Evolutionary conservation across 495 filamentous ascomycete genomes (phyloP).

Genomic region (Parathielavia hyrcaniae): DNA sequence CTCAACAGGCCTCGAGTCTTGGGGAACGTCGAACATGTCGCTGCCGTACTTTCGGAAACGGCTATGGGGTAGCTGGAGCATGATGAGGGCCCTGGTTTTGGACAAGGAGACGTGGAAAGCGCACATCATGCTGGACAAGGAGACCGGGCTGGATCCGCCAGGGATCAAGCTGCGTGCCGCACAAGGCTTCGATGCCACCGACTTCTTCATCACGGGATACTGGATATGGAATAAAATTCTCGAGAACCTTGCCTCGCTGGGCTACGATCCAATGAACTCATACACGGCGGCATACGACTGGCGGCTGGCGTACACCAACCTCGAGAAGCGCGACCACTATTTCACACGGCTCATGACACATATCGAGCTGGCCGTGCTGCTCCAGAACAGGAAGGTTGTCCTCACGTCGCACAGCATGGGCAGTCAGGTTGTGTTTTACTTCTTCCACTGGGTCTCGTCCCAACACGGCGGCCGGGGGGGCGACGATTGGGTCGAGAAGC

Average conservation of each 20-base stretch:
- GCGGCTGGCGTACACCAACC: conserved; percentile 85
- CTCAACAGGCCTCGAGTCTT: conserved; percentile 92
- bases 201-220: conserved; percentile 85
- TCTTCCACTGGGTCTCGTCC: conserved; percentile 95
- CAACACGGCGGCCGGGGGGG: conserved; percentile 73
- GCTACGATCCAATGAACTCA: conserved; percentile 92
- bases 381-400: conserved; percentile 70
- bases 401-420: conserved; percentile 97
- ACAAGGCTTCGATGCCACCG: conserved; percentile 97
- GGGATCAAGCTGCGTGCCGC: conserved; percentile 89
- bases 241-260: conserved; percentile 90
- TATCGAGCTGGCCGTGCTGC: conserved; percentile 70
- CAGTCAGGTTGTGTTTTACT: conserved; percentile 89
- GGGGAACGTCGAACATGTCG: conserved; percentile 77
- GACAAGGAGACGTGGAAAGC: conserved; percentile 93
- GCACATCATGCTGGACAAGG: conserved; percentile 93
- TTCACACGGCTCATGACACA: conserved; percentile 84
- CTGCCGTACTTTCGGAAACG: conserved; percentile 87
- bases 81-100: conserved; percentile 90
- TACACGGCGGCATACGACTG: conserved; percentile 96
- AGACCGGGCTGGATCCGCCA: conserved; percentile 85
- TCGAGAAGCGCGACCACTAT: conserved; percentile 86
- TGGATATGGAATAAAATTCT: conserved; percentile 99
- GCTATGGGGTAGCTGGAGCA: conserved; percentile 95
- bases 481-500: conserved; percentile 77